Evolutionary conservation across 2,329 filamentous ascomycete species (phyloP).

Genomic region (Chaetomium sp.): DNA sequence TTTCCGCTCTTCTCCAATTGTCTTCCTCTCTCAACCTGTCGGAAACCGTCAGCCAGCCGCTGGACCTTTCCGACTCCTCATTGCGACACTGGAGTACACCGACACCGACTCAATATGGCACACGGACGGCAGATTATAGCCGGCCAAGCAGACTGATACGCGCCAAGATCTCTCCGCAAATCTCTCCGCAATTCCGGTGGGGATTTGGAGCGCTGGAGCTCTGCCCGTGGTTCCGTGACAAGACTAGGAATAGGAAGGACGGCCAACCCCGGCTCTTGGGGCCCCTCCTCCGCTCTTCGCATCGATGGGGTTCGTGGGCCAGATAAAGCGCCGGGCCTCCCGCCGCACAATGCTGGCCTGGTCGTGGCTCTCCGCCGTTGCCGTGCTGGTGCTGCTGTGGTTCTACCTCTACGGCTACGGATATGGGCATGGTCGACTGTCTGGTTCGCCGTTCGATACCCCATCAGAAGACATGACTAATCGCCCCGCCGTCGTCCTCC

Average conservation of each 20-base stretch:
- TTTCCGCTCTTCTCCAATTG: not conserved
- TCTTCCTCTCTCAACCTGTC: not conserved
- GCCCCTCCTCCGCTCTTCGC: not conserved
- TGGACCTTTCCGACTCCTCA: not conserved
- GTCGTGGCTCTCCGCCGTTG: conserved; percentile 16
- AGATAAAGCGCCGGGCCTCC: conserved; percentile 12
- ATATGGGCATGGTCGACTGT: not conserved
- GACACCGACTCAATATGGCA: conserved; percentile 15
- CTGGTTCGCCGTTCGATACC: not conserved
- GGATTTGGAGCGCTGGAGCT: not conserved
- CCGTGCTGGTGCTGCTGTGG: conserved; percentile 23
- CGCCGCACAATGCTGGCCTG: conserved; percentile 12
- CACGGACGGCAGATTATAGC: conserved; percentile 20
- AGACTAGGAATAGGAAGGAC: not conserved
- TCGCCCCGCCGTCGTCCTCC: conserved; percentile 38
- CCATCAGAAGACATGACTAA: no score
- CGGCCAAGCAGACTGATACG: conserved; percentile 9
- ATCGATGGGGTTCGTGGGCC: conserved; percentile 5
- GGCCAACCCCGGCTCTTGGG: not conserved
- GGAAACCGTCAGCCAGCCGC: conserved; percentile 22
- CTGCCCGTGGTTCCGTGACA: not conserved
- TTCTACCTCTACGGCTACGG: conserved; percentile 20
- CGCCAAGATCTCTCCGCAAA: conserved; percentile 14
- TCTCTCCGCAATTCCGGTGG: conserved; percentile 12
- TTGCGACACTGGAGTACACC: not conserved